Base-by-base conservation (phyloP, 2,329 filamentous ascomycete genomes). In the Pyrenophora seminiperda region DNA sequence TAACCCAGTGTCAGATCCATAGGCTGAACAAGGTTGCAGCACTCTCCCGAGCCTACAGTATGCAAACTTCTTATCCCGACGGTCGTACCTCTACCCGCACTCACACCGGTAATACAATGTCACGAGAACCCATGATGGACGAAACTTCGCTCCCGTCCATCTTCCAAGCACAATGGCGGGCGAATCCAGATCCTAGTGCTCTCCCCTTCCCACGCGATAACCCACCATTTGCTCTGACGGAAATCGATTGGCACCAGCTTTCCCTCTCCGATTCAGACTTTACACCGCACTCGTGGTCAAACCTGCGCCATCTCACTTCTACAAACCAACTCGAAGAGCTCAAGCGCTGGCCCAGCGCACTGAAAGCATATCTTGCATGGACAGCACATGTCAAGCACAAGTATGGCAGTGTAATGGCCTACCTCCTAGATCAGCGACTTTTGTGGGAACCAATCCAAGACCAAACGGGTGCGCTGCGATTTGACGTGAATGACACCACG, bases 311-410 rank as follows among this genome's bases (percentile, higher is more conserved):
- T 7, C 59, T 73, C 6, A 70, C 74, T 43, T 73, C 73, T 14
- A 73, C 75, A 30, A 81, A 83, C 62, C 75, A 78, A 50, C 81
- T 86, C 47, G 78, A 79, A 52, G 71, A 78, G 27, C 73, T 86
- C 9, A 83, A 81, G 63, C 80, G 84, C 57, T 79, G 78, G 67
- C 84, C 84, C 17, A 83, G 80, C 54, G 79, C 83, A 57, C 73
- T 85, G 13, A 76, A 76, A 64, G 78, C 80, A 44, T 87, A 87
- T 62, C 75, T 85, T n/a, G 75, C 76, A 24, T 87, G 83, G 83
- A 80, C 79, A 3, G 71, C 73, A 32, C 71, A 79, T 29, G 81
- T 78, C 32, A 84, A 84, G 59, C 65, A 70, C n/a, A 63, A 76
- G 31, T 83, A 83, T 65, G 82, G 82, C 41, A 76, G 76, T 31